Conservation (phyloP, 148 eudicot genomes). For the Cornus controversa region DNA sequence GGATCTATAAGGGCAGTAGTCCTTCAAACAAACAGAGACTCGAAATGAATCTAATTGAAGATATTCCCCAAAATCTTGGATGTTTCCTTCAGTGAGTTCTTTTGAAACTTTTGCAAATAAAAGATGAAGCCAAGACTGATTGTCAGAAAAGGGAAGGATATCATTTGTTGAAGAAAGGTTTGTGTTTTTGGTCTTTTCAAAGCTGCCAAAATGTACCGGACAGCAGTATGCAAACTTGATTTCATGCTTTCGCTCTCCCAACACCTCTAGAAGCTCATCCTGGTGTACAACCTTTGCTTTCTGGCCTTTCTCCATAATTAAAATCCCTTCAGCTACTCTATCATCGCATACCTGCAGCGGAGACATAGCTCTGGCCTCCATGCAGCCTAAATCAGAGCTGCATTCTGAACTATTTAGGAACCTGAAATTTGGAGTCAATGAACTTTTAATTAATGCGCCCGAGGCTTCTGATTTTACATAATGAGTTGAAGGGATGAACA, state of each 20-base stretch:
- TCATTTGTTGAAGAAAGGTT: slow-evolving; percentile 9
- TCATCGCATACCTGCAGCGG: slow-evolving; percentile 51
- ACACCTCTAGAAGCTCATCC: slow-evolving; percentile 46
- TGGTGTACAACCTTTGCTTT: slow-evolving; percentile 58
- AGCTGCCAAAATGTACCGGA: slow-evolving; percentile 25
- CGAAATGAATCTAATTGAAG: slow-evolving; percentile 38
- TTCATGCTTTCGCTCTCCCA: slow-evolving; percentile 39
- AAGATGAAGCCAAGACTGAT: slow-evolving; percentile 23
- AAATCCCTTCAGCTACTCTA: slow-evolving; percentile 64
- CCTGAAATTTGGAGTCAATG: slow-evolving; percentile 62
- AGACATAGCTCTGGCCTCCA: slow-evolving; percentile 14
- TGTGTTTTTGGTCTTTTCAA: slow-evolving; percentile 9
- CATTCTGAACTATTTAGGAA: slow-evolving; percentile 35
- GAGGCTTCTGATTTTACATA: slow-evolving; percentile 65
- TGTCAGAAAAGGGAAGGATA: neutral
- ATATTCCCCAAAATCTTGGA: slow-evolving; percentile 35
- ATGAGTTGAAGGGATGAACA: slow-evolving; percentile 58
- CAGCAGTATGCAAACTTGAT: slow-evolving; percentile 40
- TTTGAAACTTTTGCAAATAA: slow-evolving; percentile 27
- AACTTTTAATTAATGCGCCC: slow-evolving; percentile 46
- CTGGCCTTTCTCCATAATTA: slow-evolving; percentile 41
- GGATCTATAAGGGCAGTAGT: slow-evolving; percentile 41
- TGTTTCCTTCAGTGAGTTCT: slow-evolving; percentile 20
- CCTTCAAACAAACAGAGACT: slow-evolving; percentile 29
- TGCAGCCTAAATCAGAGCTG: slow-evolving; percentile 23